Base-by-base conservation (phyloP, 352 stramenopile genomes). In the Phytopythium mirpurense region DNA sequence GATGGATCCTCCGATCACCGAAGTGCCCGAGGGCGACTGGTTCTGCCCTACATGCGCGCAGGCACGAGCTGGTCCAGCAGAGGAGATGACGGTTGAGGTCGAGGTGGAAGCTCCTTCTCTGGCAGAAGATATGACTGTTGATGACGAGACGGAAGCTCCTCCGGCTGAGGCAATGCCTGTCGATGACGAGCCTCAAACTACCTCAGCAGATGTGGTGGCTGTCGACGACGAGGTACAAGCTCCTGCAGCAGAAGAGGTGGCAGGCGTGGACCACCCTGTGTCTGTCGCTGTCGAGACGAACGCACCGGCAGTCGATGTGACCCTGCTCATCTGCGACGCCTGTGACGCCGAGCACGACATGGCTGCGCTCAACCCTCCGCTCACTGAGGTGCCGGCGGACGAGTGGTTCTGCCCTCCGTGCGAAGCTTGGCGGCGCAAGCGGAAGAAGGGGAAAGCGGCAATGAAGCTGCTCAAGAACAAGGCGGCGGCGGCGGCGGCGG, bases 1-100 rank as follows among this genome's bases (percentile, higher is more conserved):
- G 23, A 36, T 91, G 3, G 8, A 67, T 36, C 78, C 77, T 34
- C 75, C 75, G 5, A 41, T 86, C 1, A 51, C 44, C 2, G 54
- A 58, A 21, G 59, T 83, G 31, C 74, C 77, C 11, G 72, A 72
- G 34, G 74, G 68, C 19, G 72, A 78, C 40, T 74, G 69, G 55
- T 67, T 67, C 24, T 63, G 55, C 23, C 14, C 26, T 2, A 9
- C 27, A 7, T 63, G 56, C 41, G 21, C 43, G 14, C 31, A 43
- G 37, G 15, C 36, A 38, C 8, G 0, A 31, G 12, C 35, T 4
- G 14, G 16, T 18, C 11, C 24, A 19, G 21, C 24, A 32, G 10
- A 45, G 18, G 5, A 21, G 43, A 14, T 14, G 9, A 10, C 23
- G n/a, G n/a, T n/a, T n/a, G n/a, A n/a, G n/a, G n/a, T n/a, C n/a